Base-by-base conservation (phyloP, 768 basidiomycete genomes). In the Mycena galopus region DNA sequence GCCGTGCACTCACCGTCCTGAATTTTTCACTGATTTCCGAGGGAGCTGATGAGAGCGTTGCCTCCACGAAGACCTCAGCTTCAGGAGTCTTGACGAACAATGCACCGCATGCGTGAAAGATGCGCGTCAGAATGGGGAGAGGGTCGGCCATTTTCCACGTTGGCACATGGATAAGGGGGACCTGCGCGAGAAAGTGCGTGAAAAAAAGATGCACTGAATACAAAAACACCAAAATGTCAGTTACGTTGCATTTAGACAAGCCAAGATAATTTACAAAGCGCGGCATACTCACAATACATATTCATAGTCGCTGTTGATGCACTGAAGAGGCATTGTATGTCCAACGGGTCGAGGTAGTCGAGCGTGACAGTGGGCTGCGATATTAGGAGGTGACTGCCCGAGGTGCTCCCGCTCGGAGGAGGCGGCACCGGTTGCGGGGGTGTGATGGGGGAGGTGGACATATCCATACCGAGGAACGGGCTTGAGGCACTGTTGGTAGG, bases 101-200 rank as follows among this genome's bases (percentile, higher is more conserved):
- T 39, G 88, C 92, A 67, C 89, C 92, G 78, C 87, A 91, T 21
- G 88, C 90, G 78, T 88, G 87, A 89, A 89, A 90, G 29, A 86
- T 86, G n/a, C 82, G 85, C 59, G 89, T 79, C 59, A 90, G 86
- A 69, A 88, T 81, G 8, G 82, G 84, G 33, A 86, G 88, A 66
- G 88, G 89, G 35, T 79, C 82, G 32, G 84, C 87, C 76, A 81
- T 75, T 32, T 81, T 85, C 85, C 87, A 89, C 47, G 87, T 92
- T 58, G 86, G 81, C 14, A 79, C 82, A 79, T 88, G 92, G 29
- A 91, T 82, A 67, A 89, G 81, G 50, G 89, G 89, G 74, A 90
- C 84, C 77, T 93, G 89, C 19, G 78, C 77, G 63, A 82, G 85
- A 78, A 88, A 88, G 60, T 83, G 84, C 50, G 87, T 83, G 81